These are phyloP conservation scores for Nemophila menziesii DNA, from an alignment of 257 asterid species.

Conservation along the genomic window DNA sequence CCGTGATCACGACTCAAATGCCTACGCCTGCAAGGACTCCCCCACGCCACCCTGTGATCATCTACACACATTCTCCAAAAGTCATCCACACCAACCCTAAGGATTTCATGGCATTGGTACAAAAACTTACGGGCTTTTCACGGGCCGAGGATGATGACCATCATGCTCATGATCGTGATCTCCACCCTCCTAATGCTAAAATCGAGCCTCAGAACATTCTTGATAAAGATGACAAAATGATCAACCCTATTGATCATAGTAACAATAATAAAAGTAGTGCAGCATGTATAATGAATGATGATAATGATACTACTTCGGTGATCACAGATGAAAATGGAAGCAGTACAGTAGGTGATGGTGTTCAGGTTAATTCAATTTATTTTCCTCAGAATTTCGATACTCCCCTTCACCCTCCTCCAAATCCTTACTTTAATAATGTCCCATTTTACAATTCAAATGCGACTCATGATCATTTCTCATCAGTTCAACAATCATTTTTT, in stretches of 20 bases:
- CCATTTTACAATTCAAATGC: slow-evolving; percentile 16
- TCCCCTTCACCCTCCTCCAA: too few species aligned
- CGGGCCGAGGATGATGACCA: slow-evolving; percentile 9
- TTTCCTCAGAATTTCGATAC: slow-evolving; percentile 13
- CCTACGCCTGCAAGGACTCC: background rate
- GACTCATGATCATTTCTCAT: slow-evolving; percentile 3
- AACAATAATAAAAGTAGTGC: background rate
- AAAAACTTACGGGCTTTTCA: slow-evolving; percentile 31
- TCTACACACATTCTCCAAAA: slow-evolving; percentile 32
- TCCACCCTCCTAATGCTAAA: slow-evolving; percentile 1
- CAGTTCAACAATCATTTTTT: slow-evolving; percentile 11
- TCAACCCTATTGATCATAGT: too few species aligned
- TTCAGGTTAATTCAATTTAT: slow-evolving; percentile 19
- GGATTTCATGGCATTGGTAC: slow-evolving; percentile 36
- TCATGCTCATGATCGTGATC: background rate
- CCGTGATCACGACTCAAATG: too few species aligned
- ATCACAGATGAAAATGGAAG: slow-evolving; percentile 16
- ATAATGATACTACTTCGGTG: slow-evolving; percentile 18
- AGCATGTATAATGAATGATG: slow-evolving; percentile 3
- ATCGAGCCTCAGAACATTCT: background rate
- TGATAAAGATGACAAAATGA: background rate
- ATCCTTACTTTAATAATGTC: slow-evolving; percentile 5
- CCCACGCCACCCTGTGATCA: slow-evolving; percentile 30
- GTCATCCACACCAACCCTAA: slow-evolving; percentile 26
- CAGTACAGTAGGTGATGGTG: slow-evolving; percentile 9